These are phyloP conservation scores for Blastobotrys serpentis DNA, from an alignment of 1,139 yeast genomes.

Conservation along the genomic window DNA sequence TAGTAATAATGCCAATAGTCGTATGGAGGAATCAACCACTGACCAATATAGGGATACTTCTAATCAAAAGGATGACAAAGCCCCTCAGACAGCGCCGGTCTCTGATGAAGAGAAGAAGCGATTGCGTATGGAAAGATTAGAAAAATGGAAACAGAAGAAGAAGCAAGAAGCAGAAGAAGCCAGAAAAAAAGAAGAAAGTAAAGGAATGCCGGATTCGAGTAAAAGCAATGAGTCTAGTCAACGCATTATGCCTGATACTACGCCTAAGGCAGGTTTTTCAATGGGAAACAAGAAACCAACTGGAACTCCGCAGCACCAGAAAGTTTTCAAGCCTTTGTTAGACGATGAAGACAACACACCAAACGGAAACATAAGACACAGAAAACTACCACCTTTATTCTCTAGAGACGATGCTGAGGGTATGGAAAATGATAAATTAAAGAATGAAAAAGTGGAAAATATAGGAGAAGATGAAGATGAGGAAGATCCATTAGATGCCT, in stretches of 20 bases:
- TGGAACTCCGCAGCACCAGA: neutral
- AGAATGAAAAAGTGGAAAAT: neutral
- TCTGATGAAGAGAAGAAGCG: conserved; percentile 4
- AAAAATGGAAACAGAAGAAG: conserved; percentile 14
- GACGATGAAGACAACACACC: conserved; percentile 10
- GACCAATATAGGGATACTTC: conserved; percentile 5
- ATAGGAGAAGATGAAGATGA: conserved; percentile 22
- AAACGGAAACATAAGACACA: neutral
- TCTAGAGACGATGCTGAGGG: too few relatives aligned
- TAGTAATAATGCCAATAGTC: neutral
- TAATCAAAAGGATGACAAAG: too few relatives aligned
- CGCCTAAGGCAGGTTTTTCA: neutral
- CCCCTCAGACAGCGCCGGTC: neutral
- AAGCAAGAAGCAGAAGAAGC: conserved; percentile 6
- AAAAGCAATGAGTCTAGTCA: neutral
- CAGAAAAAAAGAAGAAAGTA: neutral
- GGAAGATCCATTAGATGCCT: conserved; percentile 43
- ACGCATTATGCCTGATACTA: neutral
- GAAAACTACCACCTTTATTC: conserved; percentile 4
- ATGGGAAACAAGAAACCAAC: neutral
- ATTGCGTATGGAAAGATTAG: conserved; percentile 1
- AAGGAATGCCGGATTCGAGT: conserved; percentile 28
- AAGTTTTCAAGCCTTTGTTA: neutral
- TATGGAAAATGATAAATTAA: too few relatives aligned
- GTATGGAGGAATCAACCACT: conserved; percentile 1